These are phyloP conservation scores for Nemania sp. DNA, from an alignment of 2,329 filamentous ascomycete species.

Conservation along the genomic window DNA sequence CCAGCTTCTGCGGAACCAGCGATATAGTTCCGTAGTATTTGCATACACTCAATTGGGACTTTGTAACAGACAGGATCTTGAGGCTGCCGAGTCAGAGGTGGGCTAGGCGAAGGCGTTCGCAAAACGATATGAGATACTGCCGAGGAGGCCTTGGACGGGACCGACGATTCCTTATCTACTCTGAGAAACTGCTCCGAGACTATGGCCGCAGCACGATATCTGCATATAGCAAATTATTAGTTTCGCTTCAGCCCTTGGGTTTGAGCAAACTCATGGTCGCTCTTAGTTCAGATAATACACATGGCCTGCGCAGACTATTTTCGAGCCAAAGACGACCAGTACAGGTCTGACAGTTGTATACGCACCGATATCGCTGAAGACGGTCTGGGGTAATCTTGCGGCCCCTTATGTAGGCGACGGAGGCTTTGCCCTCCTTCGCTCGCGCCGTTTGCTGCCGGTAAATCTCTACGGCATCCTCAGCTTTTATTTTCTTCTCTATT, in stretches of 20 bases:
- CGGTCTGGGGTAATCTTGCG: slow-evolving; percentile 36
- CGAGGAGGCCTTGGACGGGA: slow-evolving; percentile 7
- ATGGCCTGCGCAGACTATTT: neutral
- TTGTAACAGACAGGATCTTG: slow-evolving; percentile 34
- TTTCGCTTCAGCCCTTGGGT: neutral
- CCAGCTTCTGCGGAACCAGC: slow-evolving; percentile 31
- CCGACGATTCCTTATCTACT: slow-evolving; percentile 29
- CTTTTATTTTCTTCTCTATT: slow-evolving; percentile 40
- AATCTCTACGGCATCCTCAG: slow-evolving; percentile 38
- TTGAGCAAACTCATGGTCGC: neutral
- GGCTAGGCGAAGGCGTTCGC: slow-evolving; percentile 35
- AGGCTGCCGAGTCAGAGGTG: slow-evolving; percentile 30
- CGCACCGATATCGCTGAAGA: slow-evolving; percentile 36
- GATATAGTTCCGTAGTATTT: slow-evolving; percentile 35
- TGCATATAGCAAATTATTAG: slow-evolving; percentile 10
- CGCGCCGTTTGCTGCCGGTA: slow-evolving; percentile 38
- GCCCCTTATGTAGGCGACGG: slow-evolving; percentile 37
- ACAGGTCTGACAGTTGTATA: too few species aligned
- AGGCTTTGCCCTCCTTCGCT: slow-evolving; percentile 35
- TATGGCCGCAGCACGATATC: slow-evolving; percentile 31
- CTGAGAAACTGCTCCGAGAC: slow-evolving; percentile 35
- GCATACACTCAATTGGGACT: slow-evolving; percentile 37
- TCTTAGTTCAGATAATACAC: neutral
- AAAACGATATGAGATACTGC: slow-evolving; percentile 31
- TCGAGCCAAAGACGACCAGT: slow-evolving; percentile 22